These are phyloP conservation scores for Fraxinus quadrangulata DNA, from an alignment of 257 asterid genomes.

Conservation along the genomic window DNA sequence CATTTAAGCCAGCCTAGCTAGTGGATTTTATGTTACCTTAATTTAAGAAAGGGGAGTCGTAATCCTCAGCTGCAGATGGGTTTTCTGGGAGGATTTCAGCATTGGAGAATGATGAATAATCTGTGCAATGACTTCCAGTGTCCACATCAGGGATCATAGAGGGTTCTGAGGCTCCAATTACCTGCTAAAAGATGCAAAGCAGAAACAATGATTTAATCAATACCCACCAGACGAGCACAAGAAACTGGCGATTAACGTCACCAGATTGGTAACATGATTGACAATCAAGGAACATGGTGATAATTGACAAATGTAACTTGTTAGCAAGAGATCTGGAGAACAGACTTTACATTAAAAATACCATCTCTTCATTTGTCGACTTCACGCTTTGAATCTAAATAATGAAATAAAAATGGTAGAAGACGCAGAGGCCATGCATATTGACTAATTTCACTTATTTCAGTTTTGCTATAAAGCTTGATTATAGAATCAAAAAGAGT, in stretches of 20 bases:
- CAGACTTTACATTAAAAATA: background rate
- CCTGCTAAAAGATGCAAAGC: constrained; percentile 40
- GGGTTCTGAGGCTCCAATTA: constrained; percentile 36
- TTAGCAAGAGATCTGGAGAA: background rate
- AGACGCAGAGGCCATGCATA: too few relatives aligned
- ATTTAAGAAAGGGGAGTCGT: constrained; percentile 30
- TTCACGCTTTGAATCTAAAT: constrained; percentile 1
- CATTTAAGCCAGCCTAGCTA: background rate
- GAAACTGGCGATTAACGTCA: background rate
- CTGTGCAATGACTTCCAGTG: constrained; percentile 35
- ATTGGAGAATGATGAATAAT: constrained; percentile 30
- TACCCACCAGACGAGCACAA: background rate
- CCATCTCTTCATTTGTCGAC: background rate
- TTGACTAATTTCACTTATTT: background rate
- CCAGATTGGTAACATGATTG: background rate
- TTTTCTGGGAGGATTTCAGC: constrained; percentile 38
- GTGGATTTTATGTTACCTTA: constrained; percentile 46
- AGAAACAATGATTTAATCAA: constrained; percentile 20
- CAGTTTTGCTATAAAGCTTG: background rate
- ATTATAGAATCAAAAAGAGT: background rate
- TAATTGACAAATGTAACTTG: constrained; percentile 8
- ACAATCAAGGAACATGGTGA: constrained; percentile 7
- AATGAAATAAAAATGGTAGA: background rate
- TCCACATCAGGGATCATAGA: constrained; percentile 34
- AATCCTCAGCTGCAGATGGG: constrained; percentile 43